These are phyloP conservation scores for Kregervanrija delftensis DNA, from an alignment of 805 yeast species.

Conservation along the genomic window DNA sequence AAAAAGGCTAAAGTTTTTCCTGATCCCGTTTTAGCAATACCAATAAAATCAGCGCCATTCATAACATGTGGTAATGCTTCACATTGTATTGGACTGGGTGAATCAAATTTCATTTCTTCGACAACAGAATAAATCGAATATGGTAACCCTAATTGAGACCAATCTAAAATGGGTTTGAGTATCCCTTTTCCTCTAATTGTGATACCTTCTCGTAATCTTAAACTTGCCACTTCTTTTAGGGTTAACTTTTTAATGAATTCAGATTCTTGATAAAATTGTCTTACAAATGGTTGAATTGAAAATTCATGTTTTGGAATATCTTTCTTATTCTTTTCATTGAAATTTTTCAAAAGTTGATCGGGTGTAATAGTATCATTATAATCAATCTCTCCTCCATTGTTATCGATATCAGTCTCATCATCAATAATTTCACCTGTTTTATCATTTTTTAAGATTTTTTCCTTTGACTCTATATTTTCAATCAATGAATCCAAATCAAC, in stretches of 20 bases:
- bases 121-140: constrained; percentile 47
- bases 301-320: constrained; percentile 43
- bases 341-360: constrained; percentile 31
- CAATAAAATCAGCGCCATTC: constrained; percentile 86
- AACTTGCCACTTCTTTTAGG: constrained; percentile 46
- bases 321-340: constrained; percentile 42
- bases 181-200: constrained; percentile 56
- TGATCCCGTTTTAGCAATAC: constrained; percentile 94
- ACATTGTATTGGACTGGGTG: constrained; percentile 84
- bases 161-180: constrained; percentile 54
- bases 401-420: constrained; percentile 5
- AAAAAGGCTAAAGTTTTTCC: constrained; percentile 91
- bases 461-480: constrained; percentile 5
- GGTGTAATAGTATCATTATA: constrained; percentile 26
- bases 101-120: constrained; percentile 41
- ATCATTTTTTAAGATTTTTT: not conserved
- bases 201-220: constrained; percentile 59
- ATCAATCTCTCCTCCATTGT: constrained; percentile 26
- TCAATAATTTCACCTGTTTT: not conserved
- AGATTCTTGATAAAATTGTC: constrained; percentile 57
- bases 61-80: constrained; percentile 88
- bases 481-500: constrained; percentile 11
- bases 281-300: constrained; percentile 44
- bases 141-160: constrained; percentile 82
- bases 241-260: constrained; percentile 42